Conservation (phyloP, 176 grass and related monocot species). For the Oryza longistaminata region DNA sequence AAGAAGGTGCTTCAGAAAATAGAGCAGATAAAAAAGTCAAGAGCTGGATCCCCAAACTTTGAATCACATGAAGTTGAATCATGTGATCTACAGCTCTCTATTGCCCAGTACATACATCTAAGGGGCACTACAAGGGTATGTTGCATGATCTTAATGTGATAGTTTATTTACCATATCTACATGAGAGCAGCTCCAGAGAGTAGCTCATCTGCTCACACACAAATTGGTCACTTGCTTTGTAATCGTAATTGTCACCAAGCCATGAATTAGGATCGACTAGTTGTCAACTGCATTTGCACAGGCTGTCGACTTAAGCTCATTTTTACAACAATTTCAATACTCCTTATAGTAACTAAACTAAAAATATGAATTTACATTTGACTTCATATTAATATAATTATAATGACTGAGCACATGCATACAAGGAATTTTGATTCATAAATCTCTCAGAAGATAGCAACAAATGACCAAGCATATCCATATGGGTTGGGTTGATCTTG, state of each 20-base stretch:
- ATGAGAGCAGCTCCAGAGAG: constrained; percentile 8
- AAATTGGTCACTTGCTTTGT: neutral
- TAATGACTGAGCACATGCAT: neutral
- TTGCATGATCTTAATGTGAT: neutral
- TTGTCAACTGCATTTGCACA: neutral
- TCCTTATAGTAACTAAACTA: neutral
- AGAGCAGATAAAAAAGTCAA: constrained; percentile 85
- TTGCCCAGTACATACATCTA: constrained; percentile 73
- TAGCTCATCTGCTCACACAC: neutral
- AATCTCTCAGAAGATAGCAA: neutral
- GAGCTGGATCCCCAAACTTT: constrained; percentile 86
- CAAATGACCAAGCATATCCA: neutral
- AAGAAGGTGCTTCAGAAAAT: constrained; percentile 92
- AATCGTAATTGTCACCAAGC: neutral
- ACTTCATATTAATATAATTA: neutral
- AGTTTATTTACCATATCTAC: constrained; percentile 22
- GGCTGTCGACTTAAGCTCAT: neutral
- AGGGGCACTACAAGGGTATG: constrained; percentile 90
- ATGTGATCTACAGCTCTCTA: constrained; percentile 62
- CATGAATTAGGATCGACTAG: neutral
- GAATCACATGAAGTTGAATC: constrained; percentile 75
- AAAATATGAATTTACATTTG: neutral
- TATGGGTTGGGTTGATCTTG: neutral
- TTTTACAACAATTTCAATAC: neutral
- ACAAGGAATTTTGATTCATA: neutral